Percentiles rank a stretch among this genome's conserved stretches.
phyloP scores from a whole-genome alignment of 257 asterid species.

The Salvia hispanica region DNA sequence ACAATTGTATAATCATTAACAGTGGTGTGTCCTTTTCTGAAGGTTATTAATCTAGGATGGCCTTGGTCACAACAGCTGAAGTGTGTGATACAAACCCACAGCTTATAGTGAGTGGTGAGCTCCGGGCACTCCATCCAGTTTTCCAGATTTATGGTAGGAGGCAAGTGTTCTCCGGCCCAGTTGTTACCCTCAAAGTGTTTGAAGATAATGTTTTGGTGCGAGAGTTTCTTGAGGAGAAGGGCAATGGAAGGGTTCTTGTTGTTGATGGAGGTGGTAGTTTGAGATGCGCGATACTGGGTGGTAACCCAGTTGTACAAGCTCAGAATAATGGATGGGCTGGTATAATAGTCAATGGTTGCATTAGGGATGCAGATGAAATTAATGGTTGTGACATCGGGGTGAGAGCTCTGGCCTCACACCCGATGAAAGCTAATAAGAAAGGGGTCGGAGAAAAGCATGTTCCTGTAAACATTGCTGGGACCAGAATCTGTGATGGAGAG shows the following conservation, averaged over 20 bases:
- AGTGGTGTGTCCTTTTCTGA: constrained; percentile 18
- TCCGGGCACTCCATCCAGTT: constrained; percentile 49
- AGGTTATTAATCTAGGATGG: constrained; percentile 42
- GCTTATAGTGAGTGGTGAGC: constrained; percentile 53
- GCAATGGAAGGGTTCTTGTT: constrained; percentile 57
- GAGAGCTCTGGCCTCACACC: constrained; percentile 52
- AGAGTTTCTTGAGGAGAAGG: constrained; percentile 53
- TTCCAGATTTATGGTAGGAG: constrained; percentile 55
- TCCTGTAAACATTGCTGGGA: constrained; percentile 45
- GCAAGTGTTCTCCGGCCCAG: constrained; percentile 57
- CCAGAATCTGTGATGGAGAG: constrained; percentile 53
- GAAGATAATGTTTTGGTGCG: constrained; percentile 56
- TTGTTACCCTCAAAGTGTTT: constrained; percentile 51
- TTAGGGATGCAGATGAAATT: constrained; percentile 57
- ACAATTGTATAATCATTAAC: no score
- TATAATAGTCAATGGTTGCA: constrained; percentile 51
- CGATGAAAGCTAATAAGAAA: constrained; percentile 52
- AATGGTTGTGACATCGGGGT: constrained; percentile 58
- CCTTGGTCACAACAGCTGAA: constrained; percentile 58
- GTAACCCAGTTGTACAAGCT: constrained; percentile 57
- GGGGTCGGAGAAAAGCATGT: constrained; percentile 53
- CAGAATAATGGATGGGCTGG: constrained; percentile 64
- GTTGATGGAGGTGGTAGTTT: constrained; percentile 59
- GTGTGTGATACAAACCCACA: constrained; percentile 53
- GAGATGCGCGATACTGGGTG: constrained; percentile 56